These are phyloP conservation scores for Alternaria gaisen DNA, from an alignment of 2,329 filamentous ascomycete genomes.

Conservation along the genomic window DNA sequence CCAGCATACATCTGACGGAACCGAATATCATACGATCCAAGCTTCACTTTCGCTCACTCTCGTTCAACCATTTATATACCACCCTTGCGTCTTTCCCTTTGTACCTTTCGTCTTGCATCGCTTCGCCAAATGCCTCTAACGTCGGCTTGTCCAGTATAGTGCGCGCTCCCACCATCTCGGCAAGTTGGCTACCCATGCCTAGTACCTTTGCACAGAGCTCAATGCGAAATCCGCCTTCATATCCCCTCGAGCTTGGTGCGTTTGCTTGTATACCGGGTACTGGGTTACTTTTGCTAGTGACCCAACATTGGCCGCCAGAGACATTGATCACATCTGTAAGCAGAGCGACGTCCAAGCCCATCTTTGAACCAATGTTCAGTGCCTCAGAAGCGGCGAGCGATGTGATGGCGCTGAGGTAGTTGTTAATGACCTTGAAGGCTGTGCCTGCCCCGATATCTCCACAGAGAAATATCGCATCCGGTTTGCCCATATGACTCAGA, in stretches of 20 bases:
- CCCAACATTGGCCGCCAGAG: slow-evolving; percentile 91
- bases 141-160: slow-evolving; percentile 45
- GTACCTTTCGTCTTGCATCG: slow-evolving; percentile 39
- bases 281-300: slow-evolving; percentile 91
- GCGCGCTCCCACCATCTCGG: slow-evolving; percentile 46
- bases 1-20: no score
- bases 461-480: slow-evolving; percentile 76
- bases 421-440: slow-evolving; percentile 92
- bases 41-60: slow-evolving; percentile 35
- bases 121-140: slow-evolving; percentile 41
- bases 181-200: slow-evolving; percentile 46
- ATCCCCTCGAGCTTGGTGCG: slow-evolving; percentile 50
- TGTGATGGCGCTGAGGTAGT: slow-evolving; percentile 91
- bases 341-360: slow-evolving; percentile 67
- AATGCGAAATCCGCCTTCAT: slow-evolving; percentile 51
- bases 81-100: slow-evolving; percentile 45
- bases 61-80: slow-evolving; percentile 47
- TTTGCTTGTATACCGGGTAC: slow-evolving; percentile 64
- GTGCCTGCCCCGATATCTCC: slow-evolving; percentile 84
- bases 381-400: slow-evolving; percentile 76
- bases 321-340: slow-evolving; percentile 88
- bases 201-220: slow-evolving; percentile 48
- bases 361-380: slow-evolving; percentile 68
- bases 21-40: no score
- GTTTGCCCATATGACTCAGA: slow-evolving; percentile 80